These are phyloP conservation scores for Phytophthora ohioensis DNA, from an alignment of 352 stramenopile genomes.

Conservation along the genomic window DNA sequence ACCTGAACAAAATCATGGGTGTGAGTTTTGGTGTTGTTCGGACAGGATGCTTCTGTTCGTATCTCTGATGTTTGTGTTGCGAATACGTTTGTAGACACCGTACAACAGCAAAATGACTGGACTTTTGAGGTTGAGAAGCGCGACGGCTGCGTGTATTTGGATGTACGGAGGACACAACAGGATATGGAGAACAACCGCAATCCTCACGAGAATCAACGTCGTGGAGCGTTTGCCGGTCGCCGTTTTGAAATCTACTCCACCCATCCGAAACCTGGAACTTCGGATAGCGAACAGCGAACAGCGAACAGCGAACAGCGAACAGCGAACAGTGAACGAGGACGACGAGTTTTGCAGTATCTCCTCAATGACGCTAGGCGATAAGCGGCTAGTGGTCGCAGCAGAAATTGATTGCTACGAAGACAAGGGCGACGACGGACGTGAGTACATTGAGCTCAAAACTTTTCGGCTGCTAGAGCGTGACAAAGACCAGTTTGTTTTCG, in stretches of 20 bases:
- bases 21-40: conserved; percentile 36
- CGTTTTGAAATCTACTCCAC: conserved; percentile 77
- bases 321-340: conserved; percentile 59
- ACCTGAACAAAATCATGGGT: conserved; percentile 87
- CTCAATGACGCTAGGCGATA: conserved; percentile 57
- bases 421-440: conserved; percentile 2
- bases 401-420: conserved; percentile 74
- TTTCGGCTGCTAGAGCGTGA: conserved; percentile 60
- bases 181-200: conserved; percentile 56
- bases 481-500: conserved; percentile 80
- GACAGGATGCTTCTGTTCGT: too few species aligned
- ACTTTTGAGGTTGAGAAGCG: conserved; percentile 64
- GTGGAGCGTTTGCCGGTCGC: conserved; percentile 72
- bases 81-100: conserved; percentile 55
- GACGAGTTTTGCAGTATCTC: conserved; percentile 83
- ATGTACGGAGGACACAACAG: conserved; percentile 59
- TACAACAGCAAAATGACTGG: conserved; percentile 85
- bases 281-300: conserved; percentile 24
- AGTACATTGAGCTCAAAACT: conserved; percentile 83
- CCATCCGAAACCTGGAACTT: conserved; percentile 11
- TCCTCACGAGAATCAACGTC: conserved; percentile 58
- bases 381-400: conserved; percentile 61
- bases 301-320: conserved; percentile 49
- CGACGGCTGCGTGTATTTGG: conserved; percentile 67
- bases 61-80: conserved; percentile 6